Conservation (phyloP, 2,329 filamentous ascomycete genomes). For the Penicillium decumbens region DNA sequence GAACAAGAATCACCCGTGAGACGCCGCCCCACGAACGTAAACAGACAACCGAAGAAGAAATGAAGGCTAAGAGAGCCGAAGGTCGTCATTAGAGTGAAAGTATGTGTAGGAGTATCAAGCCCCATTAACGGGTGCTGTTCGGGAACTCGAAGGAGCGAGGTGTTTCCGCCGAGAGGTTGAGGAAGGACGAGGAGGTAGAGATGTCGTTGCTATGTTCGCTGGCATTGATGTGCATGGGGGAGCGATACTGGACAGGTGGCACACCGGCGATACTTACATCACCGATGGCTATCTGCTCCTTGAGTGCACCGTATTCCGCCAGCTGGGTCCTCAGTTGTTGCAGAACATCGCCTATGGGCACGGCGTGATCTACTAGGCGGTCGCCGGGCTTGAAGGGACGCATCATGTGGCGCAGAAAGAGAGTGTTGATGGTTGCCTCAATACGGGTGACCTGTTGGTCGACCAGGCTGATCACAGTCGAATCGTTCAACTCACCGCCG, state of each 20-base stretch:
- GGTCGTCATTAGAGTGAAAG: background rate
- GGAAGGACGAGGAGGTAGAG: constrained; percentile 29
- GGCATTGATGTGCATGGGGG: constrained; percentile 9
- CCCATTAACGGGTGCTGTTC: constrained; percentile 12
- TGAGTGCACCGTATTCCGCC: constrained; percentile 40
- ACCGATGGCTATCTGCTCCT: constrained; percentile 35
- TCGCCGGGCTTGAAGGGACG: constrained; percentile 60
- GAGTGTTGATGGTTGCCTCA: constrained; percentile 78
- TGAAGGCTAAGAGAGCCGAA: constrained; percentile 7
- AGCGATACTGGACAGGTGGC: constrained; percentile 8
- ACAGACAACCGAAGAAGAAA: constrained; percentile 3
- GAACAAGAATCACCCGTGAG: constrained; percentile 18
- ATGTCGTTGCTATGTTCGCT: constrained; percentile 19
- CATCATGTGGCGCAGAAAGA: constrained; percentile 74
- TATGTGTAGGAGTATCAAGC: background rate
- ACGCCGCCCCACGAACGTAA: constrained; percentile 22
- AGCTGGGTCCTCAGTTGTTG: constrained; percentile 40
- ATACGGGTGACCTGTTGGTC: constrained; percentile 94
- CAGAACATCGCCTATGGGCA: constrained; percentile 67
- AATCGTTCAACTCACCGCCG: constrained; percentile 82
- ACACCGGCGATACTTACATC: constrained; percentile 23
- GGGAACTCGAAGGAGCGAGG: constrained; percentile 17
- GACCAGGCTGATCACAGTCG: constrained; percentile 81
- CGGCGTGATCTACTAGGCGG: constrained; percentile 66
- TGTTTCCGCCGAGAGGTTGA: constrained; percentile 21